A percentile compares a stretch with the other conserved stretches of the same genome.
Evolutionary conservation across 2,329 filamentous ascomycete species (phyloP).

Genomic region (Aspergillus piperis): DNA sequence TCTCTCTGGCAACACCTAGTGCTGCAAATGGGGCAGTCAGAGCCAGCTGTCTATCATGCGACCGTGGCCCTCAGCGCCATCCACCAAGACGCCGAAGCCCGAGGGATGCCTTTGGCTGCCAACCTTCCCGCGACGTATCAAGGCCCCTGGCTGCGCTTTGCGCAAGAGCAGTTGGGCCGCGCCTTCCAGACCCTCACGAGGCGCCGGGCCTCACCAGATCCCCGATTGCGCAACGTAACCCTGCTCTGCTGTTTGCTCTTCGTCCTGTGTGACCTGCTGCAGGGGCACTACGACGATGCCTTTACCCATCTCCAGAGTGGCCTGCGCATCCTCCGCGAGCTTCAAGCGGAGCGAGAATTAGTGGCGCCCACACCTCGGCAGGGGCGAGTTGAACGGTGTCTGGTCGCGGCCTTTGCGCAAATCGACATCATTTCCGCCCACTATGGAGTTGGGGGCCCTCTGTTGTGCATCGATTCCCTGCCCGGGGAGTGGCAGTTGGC

Average conservation of each 20-base stretch:
- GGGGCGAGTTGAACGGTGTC: background rate
- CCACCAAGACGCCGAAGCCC: background rate
- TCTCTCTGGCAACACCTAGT: conserved; percentile 7
- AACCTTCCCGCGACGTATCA: background rate
- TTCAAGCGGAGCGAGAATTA: background rate
- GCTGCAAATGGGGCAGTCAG: conserved; percentile 8
- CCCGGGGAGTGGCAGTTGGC: too few relatives aligned
- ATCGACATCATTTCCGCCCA: background rate
- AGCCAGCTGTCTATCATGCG: conserved; percentile 8
- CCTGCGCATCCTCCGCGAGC: background rate
- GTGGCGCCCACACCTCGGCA: background rate
- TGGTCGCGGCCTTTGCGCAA: background rate
- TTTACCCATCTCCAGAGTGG: background rate
- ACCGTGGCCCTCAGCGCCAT: conserved; percentile 9
- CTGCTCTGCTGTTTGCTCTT: conserved; percentile 8
- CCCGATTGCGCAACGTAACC: background rate
- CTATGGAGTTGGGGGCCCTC: too few relatives aligned
- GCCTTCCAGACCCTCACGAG: background rate
- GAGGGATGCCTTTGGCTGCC: background rate
- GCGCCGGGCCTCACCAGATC: background rate
- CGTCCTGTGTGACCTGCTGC: background rate
- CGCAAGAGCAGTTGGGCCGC: background rate
- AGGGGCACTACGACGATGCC: background rate
- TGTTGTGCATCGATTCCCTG: too few relatives aligned
- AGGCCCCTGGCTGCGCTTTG: background rate